phyloP scores from a whole-genome alignment of 179 eudicot genomes.

The Silene noctiflora region DNA sequence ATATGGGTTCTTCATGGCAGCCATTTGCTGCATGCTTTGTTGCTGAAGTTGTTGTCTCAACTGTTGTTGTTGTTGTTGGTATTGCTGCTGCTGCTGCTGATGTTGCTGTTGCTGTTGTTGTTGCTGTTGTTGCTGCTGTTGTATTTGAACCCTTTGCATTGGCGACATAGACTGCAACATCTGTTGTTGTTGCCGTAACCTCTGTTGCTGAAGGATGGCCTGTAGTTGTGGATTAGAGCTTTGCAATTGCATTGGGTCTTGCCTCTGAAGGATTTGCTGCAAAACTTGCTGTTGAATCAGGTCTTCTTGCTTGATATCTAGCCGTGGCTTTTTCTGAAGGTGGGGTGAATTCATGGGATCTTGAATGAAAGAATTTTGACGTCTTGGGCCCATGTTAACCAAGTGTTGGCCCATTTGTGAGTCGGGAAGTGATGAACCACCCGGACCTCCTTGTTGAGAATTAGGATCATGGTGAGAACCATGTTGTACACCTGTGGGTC shows the following conservation, averaged over 20 bases:
- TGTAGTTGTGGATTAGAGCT: conserved; percentile 69
- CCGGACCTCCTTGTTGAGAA: conserved; percentile 66
- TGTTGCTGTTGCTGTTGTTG: conserved; percentile 44
- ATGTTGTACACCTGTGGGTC: conserved; percentile 55
- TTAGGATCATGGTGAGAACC: conserved; percentile 57
- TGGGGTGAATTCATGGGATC: conserved; percentile 56
- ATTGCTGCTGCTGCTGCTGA: conserved; percentile 55
- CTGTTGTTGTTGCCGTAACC: conserved; percentile 73
- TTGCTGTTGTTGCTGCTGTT: conserved; percentile 66
- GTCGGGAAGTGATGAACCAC: conserved; percentile 57
- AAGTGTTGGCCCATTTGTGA: conserved; percentile 58
- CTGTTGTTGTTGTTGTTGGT: conserved; percentile 65
- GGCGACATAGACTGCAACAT: conserved; percentile 74
- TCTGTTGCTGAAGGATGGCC: conserved; percentile 75
- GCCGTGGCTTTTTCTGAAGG: conserved; percentile 76
- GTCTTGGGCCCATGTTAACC: conserved; percentile 43
- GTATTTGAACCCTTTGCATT: conserved; percentile 65
- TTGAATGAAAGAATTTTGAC: conserved; percentile 48
- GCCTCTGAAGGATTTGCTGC: conserved; percentile 70
- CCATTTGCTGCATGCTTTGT: conserved; percentile 56
- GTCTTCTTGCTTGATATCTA: conserved; percentile 86
- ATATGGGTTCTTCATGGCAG: conserved; percentile 56
- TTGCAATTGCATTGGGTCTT: conserved; percentile 68
- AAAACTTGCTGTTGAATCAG: conserved; percentile 65
- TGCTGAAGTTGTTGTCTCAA: conserved; percentile 70